Conservation (phyloP, 1,284 basidiomycete genomes). For the Spongiforma sp. region DNA sequence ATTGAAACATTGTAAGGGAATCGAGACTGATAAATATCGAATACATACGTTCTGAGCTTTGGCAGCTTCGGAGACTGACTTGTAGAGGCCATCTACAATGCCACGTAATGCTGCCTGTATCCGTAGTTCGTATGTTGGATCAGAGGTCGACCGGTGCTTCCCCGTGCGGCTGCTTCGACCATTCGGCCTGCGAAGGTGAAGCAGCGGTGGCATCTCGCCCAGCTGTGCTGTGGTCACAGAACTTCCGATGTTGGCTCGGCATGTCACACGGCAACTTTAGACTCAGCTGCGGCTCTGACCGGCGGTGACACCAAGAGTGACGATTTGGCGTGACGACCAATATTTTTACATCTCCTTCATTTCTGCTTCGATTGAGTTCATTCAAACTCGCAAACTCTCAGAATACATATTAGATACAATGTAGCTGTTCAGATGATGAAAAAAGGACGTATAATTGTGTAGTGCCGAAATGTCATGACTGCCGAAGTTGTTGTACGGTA, state of each 20-base stretch:
- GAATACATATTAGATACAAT: too few relatives aligned
- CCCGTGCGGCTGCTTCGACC: background rate
- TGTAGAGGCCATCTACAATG: background rate
- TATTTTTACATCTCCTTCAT: background rate
- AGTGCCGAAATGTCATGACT: too few relatives aligned
- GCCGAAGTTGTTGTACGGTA: too few relatives aligned
- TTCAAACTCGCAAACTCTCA: too few relatives aligned
- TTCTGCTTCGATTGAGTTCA: too few relatives aligned
- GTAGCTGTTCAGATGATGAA: too few relatives aligned
- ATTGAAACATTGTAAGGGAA: background rate
- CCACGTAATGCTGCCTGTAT: background rate
- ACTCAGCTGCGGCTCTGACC: background rate
- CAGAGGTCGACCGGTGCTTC: too few relatives aligned
- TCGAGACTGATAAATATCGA: background rate
- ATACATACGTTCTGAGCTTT: background rate
- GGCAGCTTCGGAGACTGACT: background rate
- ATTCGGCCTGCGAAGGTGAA: background rate
- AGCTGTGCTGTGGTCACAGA: background rate
- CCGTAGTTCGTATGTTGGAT: too few relatives aligned
- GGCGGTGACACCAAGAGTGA: background rate
- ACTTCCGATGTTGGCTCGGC: background rate
- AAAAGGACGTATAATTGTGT: too few relatives aligned
- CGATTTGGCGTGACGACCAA: background rate
- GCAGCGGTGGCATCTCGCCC: background rate
- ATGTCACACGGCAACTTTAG: background rate